Evolutionary conservation across 805 yeast genomes (phyloP).

Genomic region (Ogataea henricii): DNA sequence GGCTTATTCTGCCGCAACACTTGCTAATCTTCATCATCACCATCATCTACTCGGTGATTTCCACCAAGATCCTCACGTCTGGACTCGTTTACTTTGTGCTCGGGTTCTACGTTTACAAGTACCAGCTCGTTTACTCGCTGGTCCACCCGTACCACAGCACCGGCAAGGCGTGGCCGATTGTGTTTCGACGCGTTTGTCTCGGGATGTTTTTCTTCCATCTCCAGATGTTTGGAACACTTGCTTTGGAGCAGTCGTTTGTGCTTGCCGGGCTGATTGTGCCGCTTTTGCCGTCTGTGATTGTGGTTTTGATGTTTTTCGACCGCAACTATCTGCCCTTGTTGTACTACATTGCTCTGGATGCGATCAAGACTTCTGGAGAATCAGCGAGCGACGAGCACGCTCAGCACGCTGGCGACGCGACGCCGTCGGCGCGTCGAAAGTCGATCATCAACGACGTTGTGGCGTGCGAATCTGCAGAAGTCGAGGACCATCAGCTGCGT

Average conservation of each 20-base stretch:
- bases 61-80: conserved; percentile 59
- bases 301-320: conserved; percentile 53
- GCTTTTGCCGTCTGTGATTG: conserved; percentile 46
- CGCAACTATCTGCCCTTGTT: conserved; percentile 55
- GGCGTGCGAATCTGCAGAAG: conserved; percentile 8
- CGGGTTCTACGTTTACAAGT: conserved; percentile 62
- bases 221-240: conserved; percentile 66
- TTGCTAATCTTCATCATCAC: conserved; percentile 59
- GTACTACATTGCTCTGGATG: conserved; percentile 58
- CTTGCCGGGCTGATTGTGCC: conserved; percentile 52
- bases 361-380: conserved; percentile 45
- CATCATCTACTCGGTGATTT: conserved; percentile 59
- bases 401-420: too few relatives aligned
- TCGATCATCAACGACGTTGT: conserved; percentile 11
- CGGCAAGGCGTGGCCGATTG: conserved; percentile 68
- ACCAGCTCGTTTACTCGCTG: conserved; percentile 60
- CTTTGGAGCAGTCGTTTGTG: conserved; percentile 57
- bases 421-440: too few relatives aligned
- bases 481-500: conserved; percentile 16
- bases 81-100: conserved; percentile 57
- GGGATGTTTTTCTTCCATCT: conserved; percentile 58
- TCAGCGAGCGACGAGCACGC: conserved; percentile 25
- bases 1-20: conserved; percentile 63
- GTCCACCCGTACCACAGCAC: conserved; percentile 69
- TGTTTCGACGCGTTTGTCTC: conserved; percentile 54